Base-by-base conservation (phyloP, 805 yeast genomes). In the Danielia reshetovae region DNA sequence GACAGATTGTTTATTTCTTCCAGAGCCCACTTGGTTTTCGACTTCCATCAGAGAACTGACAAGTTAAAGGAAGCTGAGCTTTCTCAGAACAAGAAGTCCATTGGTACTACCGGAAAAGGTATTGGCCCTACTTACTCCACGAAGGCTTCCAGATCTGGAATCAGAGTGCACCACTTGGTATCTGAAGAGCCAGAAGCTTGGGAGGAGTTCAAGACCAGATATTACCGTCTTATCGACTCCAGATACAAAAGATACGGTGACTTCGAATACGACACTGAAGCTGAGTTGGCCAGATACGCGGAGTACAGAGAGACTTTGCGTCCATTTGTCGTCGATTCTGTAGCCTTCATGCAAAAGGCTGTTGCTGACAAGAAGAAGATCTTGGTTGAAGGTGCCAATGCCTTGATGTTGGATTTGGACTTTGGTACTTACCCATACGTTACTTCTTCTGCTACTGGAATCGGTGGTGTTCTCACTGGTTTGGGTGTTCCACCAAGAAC, bases 101-200 rank as follows among this genome's bases (percentile, higher is more conserved):
- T 93, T 53, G 98, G 98, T 51, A 93, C 98, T 43, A 93, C 98
- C 23, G 97, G 97, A 58, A 93, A 93, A 60, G 98, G 98, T 65
- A 93, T 93, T 55, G 98, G 98, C 39, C 98, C 98, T 52, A 84
- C 98, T 28, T 93, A 93, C 62, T 82, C 97, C 17, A 88, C 98
- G 45, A 93, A 93, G 70, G 95, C 95, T 33, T 83, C 95, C 11
- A 82, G 98, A 68, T 87, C 97, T 14, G 98, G 98, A 57, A 72
- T 93, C 51, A 79, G 98, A 66, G 94, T 93, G 36, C 98, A 93
- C 68, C 97, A 93, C 70, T 75, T 93, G 55, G 93, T 88, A 26
- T 79, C 85, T 48, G 84, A 85, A 51, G 89, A 85, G 56, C 89
- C 88, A 11, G 89, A 79, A 43, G 85, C 95, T 11, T 93, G 97